phyloP scores from a whole-genome alignment of 495 filamentous ascomycete species.

The Penicillium simplicissimum region DNA sequence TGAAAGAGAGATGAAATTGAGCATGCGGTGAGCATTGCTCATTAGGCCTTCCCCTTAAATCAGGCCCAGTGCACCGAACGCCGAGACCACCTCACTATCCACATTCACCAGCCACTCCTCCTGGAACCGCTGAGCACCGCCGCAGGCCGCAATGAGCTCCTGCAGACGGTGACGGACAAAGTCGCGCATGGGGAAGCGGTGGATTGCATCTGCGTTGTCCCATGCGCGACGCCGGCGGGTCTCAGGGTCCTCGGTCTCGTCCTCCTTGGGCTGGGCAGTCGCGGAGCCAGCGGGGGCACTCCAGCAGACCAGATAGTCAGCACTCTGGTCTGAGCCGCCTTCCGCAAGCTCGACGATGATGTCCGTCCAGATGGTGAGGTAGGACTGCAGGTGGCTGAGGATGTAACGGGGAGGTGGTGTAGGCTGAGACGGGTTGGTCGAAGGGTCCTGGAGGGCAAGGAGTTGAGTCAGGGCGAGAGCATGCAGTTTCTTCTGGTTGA shows the following conservation, averaged over 20 bases:
- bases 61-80: constrained; percentile 61
- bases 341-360: constrained; percentile 63
- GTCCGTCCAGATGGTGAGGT: constrained; percentile 70
- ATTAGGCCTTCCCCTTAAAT: constrained; percentile 7
- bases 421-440: constrained; percentile 36
- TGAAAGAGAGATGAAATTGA: not conserved
- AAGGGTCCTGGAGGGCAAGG: constrained; percentile 60
- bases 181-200: constrained; percentile 65
- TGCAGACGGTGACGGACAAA: constrained; percentile 70
- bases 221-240: constrained; percentile 58
- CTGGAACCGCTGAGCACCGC: constrained; percentile 73
- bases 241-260: constrained; percentile 59
- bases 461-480: constrained; percentile 80
- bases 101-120: constrained; percentile 84
- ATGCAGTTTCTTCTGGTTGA: constrained; percentile 75
- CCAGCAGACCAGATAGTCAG: constrained; percentile 57
- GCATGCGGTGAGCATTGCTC: not conserved
- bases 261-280: constrained; percentile 31
- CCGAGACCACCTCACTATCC: constrained; percentile 72
- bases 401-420: constrained; percentile 50
- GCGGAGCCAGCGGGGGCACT: constrained; percentile 34
- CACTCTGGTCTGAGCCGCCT: constrained; percentile 42
- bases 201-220: constrained; percentile 64
- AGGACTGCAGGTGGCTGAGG: constrained; percentile 59
- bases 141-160: constrained; percentile 63